Percentiles rank a stretch among this genome's conserved stretches.
These are phyloP conservation scores for Venturiaceae sp. DNA, from an alignment of 2,329 filamentous ascomycete genomes.

Conservation along the genomic window DNA sequence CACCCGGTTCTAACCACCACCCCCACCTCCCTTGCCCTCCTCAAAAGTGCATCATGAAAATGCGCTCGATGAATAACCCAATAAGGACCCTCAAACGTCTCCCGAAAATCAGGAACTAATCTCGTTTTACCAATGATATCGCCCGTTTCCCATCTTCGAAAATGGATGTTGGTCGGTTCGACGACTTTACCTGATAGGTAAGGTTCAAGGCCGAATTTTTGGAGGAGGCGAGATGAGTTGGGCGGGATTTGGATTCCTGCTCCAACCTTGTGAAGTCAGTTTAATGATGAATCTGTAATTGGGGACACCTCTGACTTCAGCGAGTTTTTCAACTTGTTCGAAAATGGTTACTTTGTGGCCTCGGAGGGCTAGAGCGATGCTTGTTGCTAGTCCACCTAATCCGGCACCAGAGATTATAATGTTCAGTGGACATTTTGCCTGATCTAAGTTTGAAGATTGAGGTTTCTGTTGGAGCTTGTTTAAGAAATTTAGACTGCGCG, in stretches of 20 bases:
- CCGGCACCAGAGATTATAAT: slow-evolving; percentile 21
- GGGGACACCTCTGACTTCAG: not conserved
- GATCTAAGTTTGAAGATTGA: not conserved
- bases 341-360: slow-evolving; percentile 17
- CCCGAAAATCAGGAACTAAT: slow-evolving; percentile 19
- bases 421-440: not conserved
- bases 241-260: slow-evolving; percentile 32
- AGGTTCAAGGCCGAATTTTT: slow-evolving; percentile 21
- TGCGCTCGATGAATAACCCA: slow-evolving; percentile 24
- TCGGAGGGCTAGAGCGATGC: slow-evolving; percentile 17
- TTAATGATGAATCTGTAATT: too few relatives aligned
- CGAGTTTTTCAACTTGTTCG: slow-evolving; percentile 11
- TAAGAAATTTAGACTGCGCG: not conserved
- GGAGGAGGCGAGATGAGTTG: slow-evolving; percentile 23
- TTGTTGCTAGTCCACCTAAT: slow-evolving; percentile 18
- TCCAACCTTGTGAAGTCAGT: slow-evolving; percentile 18
- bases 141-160: slow-evolving; percentile 26
- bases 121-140: slow-evolving; percentile 24
- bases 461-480: not conserved
- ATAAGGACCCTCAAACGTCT: slow-evolving; percentile 20
- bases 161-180: slow-evolving; percentile 21
- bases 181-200: slow-evolving; percentile 18
- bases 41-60: slow-evolving; percentile 19
- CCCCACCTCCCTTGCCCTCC: slow-evolving; percentile 10
- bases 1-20: not conserved